Evolutionary conservation across 2,329 filamentous ascomycete species (phyloP).

Genomic region (Arthroderma sp.): DNA sequence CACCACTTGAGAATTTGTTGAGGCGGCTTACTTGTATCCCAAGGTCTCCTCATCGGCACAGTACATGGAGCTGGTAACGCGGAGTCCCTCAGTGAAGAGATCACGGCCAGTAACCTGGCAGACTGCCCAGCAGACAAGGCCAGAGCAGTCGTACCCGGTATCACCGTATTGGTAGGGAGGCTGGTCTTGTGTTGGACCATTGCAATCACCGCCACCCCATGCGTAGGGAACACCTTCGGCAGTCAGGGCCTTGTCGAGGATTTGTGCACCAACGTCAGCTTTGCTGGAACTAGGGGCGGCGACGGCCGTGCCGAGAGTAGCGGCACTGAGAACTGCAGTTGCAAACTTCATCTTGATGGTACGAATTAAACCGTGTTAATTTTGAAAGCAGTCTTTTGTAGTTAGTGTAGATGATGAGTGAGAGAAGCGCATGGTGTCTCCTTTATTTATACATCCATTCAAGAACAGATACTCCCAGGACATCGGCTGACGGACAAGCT

Average conservation of each 20-base stretch:
- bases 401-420: too few relatives aligned
- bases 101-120: slow-evolving; percentile 19
- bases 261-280: slow-evolving; percentile 18
- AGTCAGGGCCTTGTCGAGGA: slow-evolving; percentile 37
- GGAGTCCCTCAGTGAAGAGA: slow-evolving; percentile 15
- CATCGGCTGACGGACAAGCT: too few relatives aligned
- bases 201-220: slow-evolving; percentile 18
- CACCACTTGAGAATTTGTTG: not conserved
- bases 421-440: too few relatives aligned
- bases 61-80: slow-evolving; percentile 16
- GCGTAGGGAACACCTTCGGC: slow-evolving; percentile 29
- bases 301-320: not conserved
- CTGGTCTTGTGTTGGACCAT: slow-evolving; percentile 14
- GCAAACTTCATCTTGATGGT: too few relatives aligned
- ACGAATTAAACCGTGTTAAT: too few relatives aligned
- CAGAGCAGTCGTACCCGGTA: slow-evolving; percentile 18
- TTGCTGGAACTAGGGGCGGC: not conserved
- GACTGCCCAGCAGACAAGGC: slow-evolving; percentile 17
- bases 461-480: too few relatives aligned
- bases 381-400: too few relatives aligned
- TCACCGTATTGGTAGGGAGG: slow-evolving; percentile 16
- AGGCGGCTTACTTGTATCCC: slow-evolving; percentile 13
- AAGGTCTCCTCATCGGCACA: slow-evolving; percentile 13
- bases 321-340: too few relatives aligned
- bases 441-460: too few relatives aligned